phyloP scores from a whole-genome alignment of 2,329 filamentous ascomycete genomes.

The Aspergillus unguis region DNA sequence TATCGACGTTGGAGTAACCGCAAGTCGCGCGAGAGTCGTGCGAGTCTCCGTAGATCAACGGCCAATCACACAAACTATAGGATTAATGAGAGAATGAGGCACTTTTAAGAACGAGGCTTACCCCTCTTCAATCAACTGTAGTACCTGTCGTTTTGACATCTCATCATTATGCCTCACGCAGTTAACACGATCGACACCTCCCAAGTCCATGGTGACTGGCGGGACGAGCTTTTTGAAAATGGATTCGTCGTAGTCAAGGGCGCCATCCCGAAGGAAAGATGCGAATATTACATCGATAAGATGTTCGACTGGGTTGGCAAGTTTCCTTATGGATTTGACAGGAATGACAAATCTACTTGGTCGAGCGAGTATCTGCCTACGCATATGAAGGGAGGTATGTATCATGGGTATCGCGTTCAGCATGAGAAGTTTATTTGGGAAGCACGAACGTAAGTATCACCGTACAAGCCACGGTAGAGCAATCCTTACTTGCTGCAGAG shows the following conservation, averaged over 20 bases:
- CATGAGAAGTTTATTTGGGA: conserved; percentile 49
- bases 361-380: conserved; percentile 44
- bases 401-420: conserved; percentile 30
- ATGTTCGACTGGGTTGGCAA: conserved; percentile 43
- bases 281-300: conserved; percentile 42
- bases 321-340: conserved; percentile 42
- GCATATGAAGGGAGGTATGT: conserved; percentile 42
- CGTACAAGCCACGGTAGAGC: too few species aligned
- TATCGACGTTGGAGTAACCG: too few species aligned
- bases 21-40: too few species aligned
- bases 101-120: too few species aligned
- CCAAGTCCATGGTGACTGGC: conserved; percentile 1
- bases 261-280: conserved; percentile 38
- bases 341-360: conserved; percentile 41
- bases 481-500: conserved; percentile 11
- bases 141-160: too few species aligned
- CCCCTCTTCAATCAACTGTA: too few species aligned
- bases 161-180: too few species aligned
- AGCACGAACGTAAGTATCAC: conserved; percentile 26
- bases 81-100: too few species aligned
- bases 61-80: too few species aligned
- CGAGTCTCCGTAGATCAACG: too few species aligned
- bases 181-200: too few species aligned
- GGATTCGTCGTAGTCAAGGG: conserved; percentile 25
- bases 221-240: conserved; percentile 1